Percentiles rank a stretch among this genome's conserved stretches.
Conservation (phyloP, 225 moss, liverwort and hornwort species). For the Bryoerythrophyllum caledonicum region DNA sequence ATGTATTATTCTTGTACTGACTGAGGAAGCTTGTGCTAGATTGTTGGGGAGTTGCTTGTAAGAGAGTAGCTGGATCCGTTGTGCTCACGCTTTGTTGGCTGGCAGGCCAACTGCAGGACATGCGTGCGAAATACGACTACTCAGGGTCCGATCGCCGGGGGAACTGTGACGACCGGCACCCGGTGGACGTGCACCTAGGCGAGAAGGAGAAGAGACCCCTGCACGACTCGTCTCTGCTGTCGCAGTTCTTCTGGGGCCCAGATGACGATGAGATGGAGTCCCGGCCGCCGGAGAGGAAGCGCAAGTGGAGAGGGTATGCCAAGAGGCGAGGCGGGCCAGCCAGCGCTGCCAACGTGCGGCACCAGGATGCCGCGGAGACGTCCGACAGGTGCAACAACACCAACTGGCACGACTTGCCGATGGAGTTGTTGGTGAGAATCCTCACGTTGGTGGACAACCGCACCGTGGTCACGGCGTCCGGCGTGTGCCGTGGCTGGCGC, state of each 20-base stretch:
- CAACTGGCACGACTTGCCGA: slow-evolving; percentile 83
- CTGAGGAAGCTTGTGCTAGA: not conserved
- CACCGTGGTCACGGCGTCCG: slow-evolving; percentile 74
- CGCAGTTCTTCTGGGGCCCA: slow-evolving; percentile 60
- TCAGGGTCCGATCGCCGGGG: slow-evolving; percentile 16
- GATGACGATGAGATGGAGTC: slow-evolving; percentile 95
- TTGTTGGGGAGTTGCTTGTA: not conserved
- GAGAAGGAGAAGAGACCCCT: slow-evolving; percentile 48
- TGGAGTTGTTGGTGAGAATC: slow-evolving; percentile 84
- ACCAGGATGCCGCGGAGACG: slow-evolving; percentile 34
- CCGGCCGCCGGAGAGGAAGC: slow-evolving; percentile 65
- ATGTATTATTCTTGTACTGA: no score
- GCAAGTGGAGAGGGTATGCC: slow-evolving; percentile 64
- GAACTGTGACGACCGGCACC: slow-evolving; percentile 32
- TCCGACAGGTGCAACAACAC: slow-evolving; percentile 52
- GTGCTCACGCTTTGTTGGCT: not conserved
- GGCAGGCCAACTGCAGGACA: slow-evolving; percentile 45
- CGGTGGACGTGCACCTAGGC: slow-evolving; percentile 35
- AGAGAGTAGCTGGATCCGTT: not conserved
- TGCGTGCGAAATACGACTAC: slow-evolving; percentile 28
- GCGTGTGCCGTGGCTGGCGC: slow-evolving; percentile 84
- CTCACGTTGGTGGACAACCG: slow-evolving; percentile 79
- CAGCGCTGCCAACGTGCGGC: slow-evolving; percentile 14
- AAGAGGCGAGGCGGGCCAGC: slow-evolving; percentile 46
- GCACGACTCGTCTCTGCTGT: slow-evolving; percentile 51